Evolutionary conservation across 2,329 filamentous ascomycete genomes (phyloP), one percentile per base, ranked within the genome.

Genomic region (Phyllosticta citribraziliensis): DNA sequence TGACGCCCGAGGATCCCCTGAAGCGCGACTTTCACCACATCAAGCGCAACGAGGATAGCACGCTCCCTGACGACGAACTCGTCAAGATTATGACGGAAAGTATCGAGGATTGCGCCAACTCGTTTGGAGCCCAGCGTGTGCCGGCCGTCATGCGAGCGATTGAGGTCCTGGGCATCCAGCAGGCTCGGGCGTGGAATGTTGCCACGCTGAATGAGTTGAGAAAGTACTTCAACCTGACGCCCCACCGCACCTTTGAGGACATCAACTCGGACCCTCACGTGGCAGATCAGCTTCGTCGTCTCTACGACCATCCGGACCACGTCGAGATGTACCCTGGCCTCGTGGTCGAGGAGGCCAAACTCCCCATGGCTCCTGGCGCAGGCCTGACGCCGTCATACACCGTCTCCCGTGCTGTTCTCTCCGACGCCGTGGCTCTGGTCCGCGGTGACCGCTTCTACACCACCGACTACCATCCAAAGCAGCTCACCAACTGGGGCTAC

Each of bases 161-260:
- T 17, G 89, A 94, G 72, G 88, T 94, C 40, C 78, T 94, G 6
- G 89, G 89, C 52, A 94, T 95, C 62, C 79, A 89, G 55, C 88
- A 91, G 64, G 84, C 87, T 3, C 81, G 90, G 54, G 81, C 82
- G 60, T 95, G 90, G 90, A 87, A 91, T 63, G 75, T 91, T 9
- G 87, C 87, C 0, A 86, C 87, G 0, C 78, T 95, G 63, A 95
- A 95, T 69, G 90, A 94, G 76, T 95, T 94, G 78, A 83, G 90
- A 58, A 86, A 88, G 70, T 88, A 91, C 75, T 92, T 93, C 67
- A 85, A 86, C 1, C 78, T 96, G 5, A 88, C 88, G 73, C 82
- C 84, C 0, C 87, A 95, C 69, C 83, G 86, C 22, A 88, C 80
- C 0, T 95, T 95, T 63, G 88, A 92, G 70, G 88, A 92, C 57